A percentile compares a stretch with the other conserved stretches of the same genome.
phyloP scores from a whole-genome alignment of 331 rosid species.

The Pyracantha coccinea region DNA sequence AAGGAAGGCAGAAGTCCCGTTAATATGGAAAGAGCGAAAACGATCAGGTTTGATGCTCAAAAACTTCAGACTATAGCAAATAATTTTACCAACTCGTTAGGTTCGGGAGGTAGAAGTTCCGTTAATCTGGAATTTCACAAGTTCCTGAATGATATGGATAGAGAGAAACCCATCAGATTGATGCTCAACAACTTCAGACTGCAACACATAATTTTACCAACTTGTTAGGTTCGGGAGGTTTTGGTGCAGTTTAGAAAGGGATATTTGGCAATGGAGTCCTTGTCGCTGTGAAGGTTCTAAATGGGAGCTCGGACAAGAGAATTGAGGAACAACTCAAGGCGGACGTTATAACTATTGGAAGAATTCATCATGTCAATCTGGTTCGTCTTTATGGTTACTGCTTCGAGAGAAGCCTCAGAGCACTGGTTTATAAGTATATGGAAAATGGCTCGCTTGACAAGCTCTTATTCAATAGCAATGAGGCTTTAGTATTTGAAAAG shows the following conservation, averaged over 20 bases:
- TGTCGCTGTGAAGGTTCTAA: slow-evolving; percentile 37
- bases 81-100: too few species aligned
- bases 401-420: slow-evolving; percentile 18
- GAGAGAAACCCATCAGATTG: slow-evolving; percentile 38
- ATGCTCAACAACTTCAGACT: slow-evolving; percentile 11
- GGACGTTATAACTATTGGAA: background rate
- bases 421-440: slow-evolving; percentile 46
- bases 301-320: background rate
- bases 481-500: slow-evolving; percentile 8
- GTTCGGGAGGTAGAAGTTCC: background rate
- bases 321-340: background rate
- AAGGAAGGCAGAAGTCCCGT: background rate
- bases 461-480: slow-evolving; percentile 9
- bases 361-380: background rate
- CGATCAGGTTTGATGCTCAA: too few species aligned
- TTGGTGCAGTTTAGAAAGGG: slow-evolving; percentile 43
- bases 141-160: slow-evolving; percentile 36
- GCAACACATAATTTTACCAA: slow-evolving; percentile 33
- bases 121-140: slow-evolving; percentile 15
- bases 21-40: too few species aligned
- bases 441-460: slow-evolving; percentile 37
- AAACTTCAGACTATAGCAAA: too few species aligned
- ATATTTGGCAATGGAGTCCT: slow-evolving; percentile 9
- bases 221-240: slow-evolving; percentile 40
- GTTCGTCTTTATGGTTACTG: slow-evolving; percentile 41